Conservation (phyloP, 1,139 yeast genomes). For the Debaryomyces robertsiae region DNA sequence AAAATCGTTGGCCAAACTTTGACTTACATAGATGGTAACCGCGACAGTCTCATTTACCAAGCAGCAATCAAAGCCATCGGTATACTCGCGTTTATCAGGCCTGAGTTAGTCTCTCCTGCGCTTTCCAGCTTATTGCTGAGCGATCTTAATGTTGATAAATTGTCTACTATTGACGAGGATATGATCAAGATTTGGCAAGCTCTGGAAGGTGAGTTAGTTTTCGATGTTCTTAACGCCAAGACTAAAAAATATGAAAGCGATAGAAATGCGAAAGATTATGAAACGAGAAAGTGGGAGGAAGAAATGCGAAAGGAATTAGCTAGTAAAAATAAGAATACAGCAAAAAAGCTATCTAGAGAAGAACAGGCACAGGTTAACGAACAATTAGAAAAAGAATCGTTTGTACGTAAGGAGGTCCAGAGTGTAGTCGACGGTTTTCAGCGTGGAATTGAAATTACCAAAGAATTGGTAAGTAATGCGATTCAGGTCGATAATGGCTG, state of each 20-base stretch:
- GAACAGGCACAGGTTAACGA: slow-evolving; percentile 64
- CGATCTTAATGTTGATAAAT: slow-evolving; percentile 43
- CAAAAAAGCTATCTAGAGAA: slow-evolving; percentile 70
- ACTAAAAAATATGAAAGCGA: slow-evolving; percentile 41
- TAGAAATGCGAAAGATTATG: slow-evolving; percentile 80
- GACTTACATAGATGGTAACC: slow-evolving; percentile 2
- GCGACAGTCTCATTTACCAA: slow-evolving; percentile 22
- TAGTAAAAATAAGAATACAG: slow-evolving; percentile 43
- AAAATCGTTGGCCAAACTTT: slow-evolving; percentile 32
- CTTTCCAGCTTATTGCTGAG: slow-evolving; percentile 42
- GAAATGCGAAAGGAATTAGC: slow-evolving; percentile 74
- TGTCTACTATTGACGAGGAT: slow-evolving; percentile 26
- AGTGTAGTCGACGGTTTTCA: slow-evolving; percentile 37
- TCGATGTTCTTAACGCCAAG: slow-evolving; percentile 55
- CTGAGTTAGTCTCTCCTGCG: slow-evolving; percentile 57
- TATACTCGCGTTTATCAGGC: slow-evolving; percentile 69
- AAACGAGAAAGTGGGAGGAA: slow-evolving; percentile 89
- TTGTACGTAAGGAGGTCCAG: slow-evolving; percentile 52
- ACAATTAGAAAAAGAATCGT: slow-evolving; percentile 62
- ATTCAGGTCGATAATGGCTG: slow-evolving; percentile 66
- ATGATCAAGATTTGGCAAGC: slow-evolving; percentile 65
- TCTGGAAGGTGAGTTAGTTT: slow-evolving; percentile 68
- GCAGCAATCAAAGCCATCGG: slow-evolving; percentile 64
- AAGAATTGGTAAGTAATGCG: slow-evolving; percentile 55
- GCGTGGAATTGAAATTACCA: slow-evolving; percentile 56